Evolutionary conservation across 306 rosid genomes (phyloP), one percentile per base, ranked within the genome.

Genomic region (Lupinus albus): DNA sequence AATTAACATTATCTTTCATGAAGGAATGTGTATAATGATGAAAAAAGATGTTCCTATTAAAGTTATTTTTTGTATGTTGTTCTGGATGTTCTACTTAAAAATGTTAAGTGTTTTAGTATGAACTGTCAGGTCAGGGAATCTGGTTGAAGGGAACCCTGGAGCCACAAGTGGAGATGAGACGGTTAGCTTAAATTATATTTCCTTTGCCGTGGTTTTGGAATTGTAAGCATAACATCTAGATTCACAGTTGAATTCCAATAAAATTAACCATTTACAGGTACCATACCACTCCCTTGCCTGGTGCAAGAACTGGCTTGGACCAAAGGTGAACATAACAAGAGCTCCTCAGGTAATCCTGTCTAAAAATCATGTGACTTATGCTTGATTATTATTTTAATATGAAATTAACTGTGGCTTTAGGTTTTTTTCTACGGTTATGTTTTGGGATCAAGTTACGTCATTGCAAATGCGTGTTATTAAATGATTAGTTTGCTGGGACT

Each of bases 231-330:
- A 70, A 11, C 42, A 53, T 49, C 32, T 52, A 36, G 36, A 55
- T 33, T 46, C 58, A 41, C 58, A 51, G 16, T 61, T 76, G 61
- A 61, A 42, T 52, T 73, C 42, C 55, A 54, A 58, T 18, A 49
- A 6, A 69, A 56, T 71, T 42, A 52, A 64, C 64, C 35, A 61
- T 76, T 75, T 76, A 21, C 81, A 90, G 99, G 97, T 93, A 72
- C 92, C 99, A 16, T 93, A 93, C 83, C 70, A 86, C 74, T 93
- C 99, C 80, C 99, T 93, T 70, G 79, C 97, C 41, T 93, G 83
- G 90, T 93, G 97, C 92, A 93, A 93, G 84, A 86, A 76, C 71
- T 93, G 99, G 99, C 86, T 93, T 46, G 97, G 99, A 76, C 86
- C 96, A 16, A 85, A 82, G 76, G 99, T 90, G 81, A 93, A 90